These are phyloP conservation scores for Acidiella bohemica DNA, from an alignment of 495 filamentous ascomycete genomes.

Conservation along the genomic window DNA sequence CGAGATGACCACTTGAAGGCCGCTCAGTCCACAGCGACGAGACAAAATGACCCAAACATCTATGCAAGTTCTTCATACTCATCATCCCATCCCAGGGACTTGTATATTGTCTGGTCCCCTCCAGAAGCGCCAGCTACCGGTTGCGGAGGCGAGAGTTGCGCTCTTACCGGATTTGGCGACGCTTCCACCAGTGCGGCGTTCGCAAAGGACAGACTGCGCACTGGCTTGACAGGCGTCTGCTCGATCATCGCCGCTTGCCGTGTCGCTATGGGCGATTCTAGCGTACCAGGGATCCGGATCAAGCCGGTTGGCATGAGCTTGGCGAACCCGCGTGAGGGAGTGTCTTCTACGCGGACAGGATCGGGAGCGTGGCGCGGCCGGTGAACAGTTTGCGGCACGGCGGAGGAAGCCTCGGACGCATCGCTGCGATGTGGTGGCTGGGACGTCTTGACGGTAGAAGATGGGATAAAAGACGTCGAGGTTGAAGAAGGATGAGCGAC, in stretches of 20 bases:
- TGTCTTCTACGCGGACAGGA: constrained; percentile 33
- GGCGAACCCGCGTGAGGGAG: constrained; percentile 37
- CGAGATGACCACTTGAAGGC: too few relatives aligned
- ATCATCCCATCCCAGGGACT: constrained; percentile 67
- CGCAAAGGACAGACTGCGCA: not conserved
- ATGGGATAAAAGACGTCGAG: constrained; percentile 14
- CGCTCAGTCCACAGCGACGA: too few relatives aligned
- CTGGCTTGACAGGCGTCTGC: constrained; percentile 10
- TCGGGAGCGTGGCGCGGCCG: constrained; percentile 2
- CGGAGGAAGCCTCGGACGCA: too few relatives aligned
- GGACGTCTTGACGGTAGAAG: constrained; percentile 19
- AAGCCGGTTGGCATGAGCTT: constrained; percentile 27
- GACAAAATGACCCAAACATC: too few relatives aligned
- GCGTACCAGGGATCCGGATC: constrained; percentile 7
- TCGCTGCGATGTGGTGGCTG: not conserved
- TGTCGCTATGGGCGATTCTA: constrained; percentile 12
- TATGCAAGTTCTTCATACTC: constrained; percentile 36
- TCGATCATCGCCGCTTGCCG: constrained; percentile 3
- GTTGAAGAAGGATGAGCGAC: not conserved
- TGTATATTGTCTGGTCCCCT: constrained; percentile 44
- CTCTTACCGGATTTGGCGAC: constrained; percentile 4
- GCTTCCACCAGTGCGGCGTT: constrained; percentile 1
- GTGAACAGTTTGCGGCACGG: constrained; percentile 14
- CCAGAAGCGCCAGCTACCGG: constrained; percentile 15
- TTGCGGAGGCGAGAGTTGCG: constrained; percentile 10